Base-by-base conservation (phyloP, 2,329 filamentous ascomycete genomes). In the Penicillium brevicompactum region DNA sequence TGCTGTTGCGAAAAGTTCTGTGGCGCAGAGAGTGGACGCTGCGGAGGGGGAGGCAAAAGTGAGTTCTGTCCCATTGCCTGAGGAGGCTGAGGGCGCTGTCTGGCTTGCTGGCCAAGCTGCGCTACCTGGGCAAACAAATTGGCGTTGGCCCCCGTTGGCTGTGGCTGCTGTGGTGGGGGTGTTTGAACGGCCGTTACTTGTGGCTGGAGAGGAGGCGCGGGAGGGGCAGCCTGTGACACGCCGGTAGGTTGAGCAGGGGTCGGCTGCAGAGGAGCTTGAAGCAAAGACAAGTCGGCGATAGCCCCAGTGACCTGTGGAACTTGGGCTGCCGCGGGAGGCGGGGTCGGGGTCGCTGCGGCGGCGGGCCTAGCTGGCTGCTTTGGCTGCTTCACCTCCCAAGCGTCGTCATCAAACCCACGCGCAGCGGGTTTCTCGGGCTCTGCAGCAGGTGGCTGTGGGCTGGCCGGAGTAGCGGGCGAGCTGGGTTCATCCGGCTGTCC, bases 341-440 rank as follows among this genome's bases (percentile, higher is more conserved):
- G 59, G 21, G 57, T 60, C 22, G 67, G 42, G 24, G 62, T 53
- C 27, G 75, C 62, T 13, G 76, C 67, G 2, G 77, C 66, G 16
- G 79, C 66, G 13, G 76, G 65, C 14, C 77, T 66, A 21, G 80
- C 64, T 31, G 74, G 63, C 51, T 87, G 83, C 69, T 86, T 88
- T 13, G 88, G 84, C 16, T 91, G 90, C 77, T 97, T 97, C 47
- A 96, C 88, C 67, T 95, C 91, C 94, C 94, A 99, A 8, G 94
- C 94, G 78, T 97, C 91, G 68, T 97, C 94, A 49, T 99, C 94
- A 68, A 97, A 97, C 2, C 91, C 91, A 56, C 80, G 78, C 41
- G 75, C 67, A 34, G 74, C 74, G 48, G 78, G 77, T 56, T 83
- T 80, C 37, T 82, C 78, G 37, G 76, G 71, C 27, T 45, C 47